Percentiles rank a stretch among this genome's conserved stretches.
phyloP scores from a whole-genome alignment of 306 rosid species.

The Pachyrhizus erosus region DNA sequence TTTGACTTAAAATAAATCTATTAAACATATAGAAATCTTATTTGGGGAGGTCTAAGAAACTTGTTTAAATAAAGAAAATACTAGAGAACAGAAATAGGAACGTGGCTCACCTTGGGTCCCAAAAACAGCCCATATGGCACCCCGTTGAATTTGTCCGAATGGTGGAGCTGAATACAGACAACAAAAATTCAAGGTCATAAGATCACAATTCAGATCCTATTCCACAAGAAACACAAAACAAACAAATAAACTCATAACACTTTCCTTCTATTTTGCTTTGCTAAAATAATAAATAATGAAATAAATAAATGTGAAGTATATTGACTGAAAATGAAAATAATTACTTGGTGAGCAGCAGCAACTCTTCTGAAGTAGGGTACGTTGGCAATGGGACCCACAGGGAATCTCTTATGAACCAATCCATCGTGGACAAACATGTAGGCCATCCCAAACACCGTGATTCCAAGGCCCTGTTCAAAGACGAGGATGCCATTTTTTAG shows the following conservation, averaged over 20 bases:
- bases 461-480: slow-evolving; percentile 81
- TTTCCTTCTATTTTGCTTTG: not conserved
- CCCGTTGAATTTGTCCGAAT: slow-evolving; percentile 86
- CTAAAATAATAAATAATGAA: not conserved
- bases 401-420: slow-evolving; percentile 93
- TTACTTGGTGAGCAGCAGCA: slow-evolving; percentile 93
- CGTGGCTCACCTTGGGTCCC: slow-evolving; percentile 77
- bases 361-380: slow-evolving; percentile 91
- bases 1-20: not conserved
- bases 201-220: slow-evolving; percentile 3
- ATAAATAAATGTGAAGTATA: not conserved
- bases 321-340: not conserved
- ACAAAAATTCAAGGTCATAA: slow-evolving; percentile 41
- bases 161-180: slow-evolving; percentile 76
- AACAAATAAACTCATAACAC: not conserved
- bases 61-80: not conserved
- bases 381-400: slow-evolving; percentile 97
- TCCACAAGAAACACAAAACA: not conserved
- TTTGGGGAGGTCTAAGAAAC: not conserved
- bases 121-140: slow-evolving; percentile 95
- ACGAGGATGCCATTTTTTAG: slow-evolving; percentile 12
- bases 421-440: slow-evolving; percentile 99
- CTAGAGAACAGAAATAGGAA: not conserved
- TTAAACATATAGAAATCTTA: not conserved
- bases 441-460: slow-evolving; percentile 96